Evolutionary conservation across 129 eudicot species (phyloP).

Genomic region (Erigeron canadensis): DNA sequence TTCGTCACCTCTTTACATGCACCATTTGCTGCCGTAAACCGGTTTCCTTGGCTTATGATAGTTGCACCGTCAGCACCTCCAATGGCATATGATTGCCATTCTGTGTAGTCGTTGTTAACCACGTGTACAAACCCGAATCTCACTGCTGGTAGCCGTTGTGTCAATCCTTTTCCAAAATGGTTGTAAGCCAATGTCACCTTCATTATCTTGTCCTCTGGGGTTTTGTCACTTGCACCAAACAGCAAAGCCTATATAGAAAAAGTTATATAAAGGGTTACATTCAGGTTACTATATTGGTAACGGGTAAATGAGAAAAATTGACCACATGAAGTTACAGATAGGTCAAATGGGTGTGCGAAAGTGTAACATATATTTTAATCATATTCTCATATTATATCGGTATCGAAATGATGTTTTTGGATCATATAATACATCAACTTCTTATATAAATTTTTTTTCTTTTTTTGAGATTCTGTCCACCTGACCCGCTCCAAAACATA

Average conservation of each 20-base stretch:
- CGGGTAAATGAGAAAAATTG: too few relatives aligned
- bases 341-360: too few relatives aligned
- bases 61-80: constrained; percentile 47
- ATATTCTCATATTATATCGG: too few relatives aligned
- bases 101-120: constrained; percentile 52
- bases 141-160: constrained; percentile 46
- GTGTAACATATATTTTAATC: too few relatives aligned
- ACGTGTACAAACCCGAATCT: constrained; percentile 44
- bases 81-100: constrained; percentile 49
- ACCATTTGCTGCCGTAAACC: constrained; percentile 34
- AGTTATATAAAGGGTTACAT: not conserved
- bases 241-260: constrained; percentile 34
- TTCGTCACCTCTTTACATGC: constrained; percentile 37
- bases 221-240: constrained; percentile 44
- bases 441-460: too few relatives aligned
- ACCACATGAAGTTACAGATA: too few relatives aligned
- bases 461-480: not conserved
- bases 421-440: too few relatives aligned
- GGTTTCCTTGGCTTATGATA: constrained; percentile 58
- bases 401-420: too few relatives aligned
- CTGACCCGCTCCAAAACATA: not conserved
- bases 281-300: too few relatives aligned
- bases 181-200: constrained; percentile 50
- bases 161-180: constrained; percentile 51
- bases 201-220: constrained; percentile 34